Evolutionary conservation across 2,329 filamentous ascomycete genomes (phyloP).

Genomic region (Chaetothyriales sp.): DNA sequence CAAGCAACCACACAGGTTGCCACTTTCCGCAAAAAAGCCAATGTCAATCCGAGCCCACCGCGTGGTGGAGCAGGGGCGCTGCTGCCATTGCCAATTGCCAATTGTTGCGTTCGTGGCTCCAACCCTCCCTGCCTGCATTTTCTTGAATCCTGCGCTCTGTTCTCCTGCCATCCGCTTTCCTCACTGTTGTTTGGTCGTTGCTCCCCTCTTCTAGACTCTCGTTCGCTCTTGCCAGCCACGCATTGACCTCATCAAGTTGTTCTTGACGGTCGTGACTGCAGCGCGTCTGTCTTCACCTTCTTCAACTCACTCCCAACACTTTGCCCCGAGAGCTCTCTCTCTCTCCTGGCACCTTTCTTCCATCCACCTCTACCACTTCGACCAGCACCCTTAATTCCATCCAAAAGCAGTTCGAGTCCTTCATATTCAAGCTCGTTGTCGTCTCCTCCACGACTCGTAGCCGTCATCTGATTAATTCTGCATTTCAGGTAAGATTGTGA

Average conservation of each 20-base stretch:
- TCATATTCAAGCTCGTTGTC: conserved; percentile 8
- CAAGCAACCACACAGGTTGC: conserved; percentile 4
- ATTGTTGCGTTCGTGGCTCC: not conserved
- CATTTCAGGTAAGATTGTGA: conserved; percentile 16
- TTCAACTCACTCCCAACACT: conserved; percentile 11
- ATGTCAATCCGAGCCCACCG: conserved; percentile 7
- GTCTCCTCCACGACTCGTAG: conserved; percentile 6
- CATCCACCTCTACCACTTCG: conserved; percentile 7
- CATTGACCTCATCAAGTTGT: conserved; percentile 10
- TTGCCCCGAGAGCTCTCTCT: conserved; percentile 15
- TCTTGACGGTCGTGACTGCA: conserved; percentile 14
- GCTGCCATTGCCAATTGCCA: not conserved
- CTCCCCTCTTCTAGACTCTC: conserved; percentile 23
- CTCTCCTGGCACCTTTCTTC: conserved; percentile 10
- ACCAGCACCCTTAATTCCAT: conserved; percentile 13
- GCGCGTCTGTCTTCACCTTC: conserved; percentile 9
- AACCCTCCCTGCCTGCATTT: not conserved
- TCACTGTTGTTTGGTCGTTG: conserved; percentile 18
- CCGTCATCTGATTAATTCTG: conserved; percentile 14
- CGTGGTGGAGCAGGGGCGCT: not conserved
- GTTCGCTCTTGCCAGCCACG: conserved; percentile 19
- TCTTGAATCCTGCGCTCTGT: not conserved
- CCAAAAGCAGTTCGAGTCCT: conserved; percentile 12
- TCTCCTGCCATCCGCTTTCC: conserved; percentile 17
- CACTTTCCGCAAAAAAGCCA: conserved; percentile 4